Base-by-base conservation (phyloP, 345 rosid genomes). In the Dipteronia sinensis region DNA sequence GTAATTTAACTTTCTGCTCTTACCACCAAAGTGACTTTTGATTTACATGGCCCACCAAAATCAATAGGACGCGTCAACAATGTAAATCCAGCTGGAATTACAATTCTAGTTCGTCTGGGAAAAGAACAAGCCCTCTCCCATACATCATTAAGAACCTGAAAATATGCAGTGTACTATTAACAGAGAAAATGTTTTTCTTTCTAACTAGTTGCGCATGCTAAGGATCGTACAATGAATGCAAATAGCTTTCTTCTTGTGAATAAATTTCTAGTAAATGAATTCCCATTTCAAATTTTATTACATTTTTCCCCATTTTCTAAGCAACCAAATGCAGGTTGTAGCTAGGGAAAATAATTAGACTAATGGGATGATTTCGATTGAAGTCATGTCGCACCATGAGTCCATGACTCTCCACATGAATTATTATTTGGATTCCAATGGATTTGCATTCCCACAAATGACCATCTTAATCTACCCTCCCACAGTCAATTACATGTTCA, bases 101-200 rank as follows among this genome's bases (percentile, higher is more conserved):
- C 71, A 67, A 93, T 82, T 72, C 81, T 86, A 27, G 89, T 76
- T 79, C 90, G 83, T 46, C 42, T 82, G 46, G 84, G 78, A 47
- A 68, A 87, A 42, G 98, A 92, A 84, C 99, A 95, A 67, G 98
- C 98, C 66, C 44, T 77, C 69, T 85, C 81, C 97, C 98, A 95
- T 69, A 88, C 91, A 78, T 81, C 85, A 78, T 47, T 80, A 69
- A 95, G 84, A 68, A 89, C 96, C 99, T 95, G 85, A 75, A 77
- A 77, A 16, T 73, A 76, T 23, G 51, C 25, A 68, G 53, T 31
- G 19, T 9, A 56, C 56, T 49, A 46, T 73, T 20, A 20, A 69
- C 16, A 65, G 55, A n/a, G 46, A 49, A 70, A 67, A 76, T 56
- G 31, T 19, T 16, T 49, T 17, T 27, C 58, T 49, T 34, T 40